Percentiles rank a stretch among this genome's conserved stretches.
Evolutionary conservation across 202 grass and related monocot genomes (phyloP).

Genomic region (Zizania palustris): DNA sequence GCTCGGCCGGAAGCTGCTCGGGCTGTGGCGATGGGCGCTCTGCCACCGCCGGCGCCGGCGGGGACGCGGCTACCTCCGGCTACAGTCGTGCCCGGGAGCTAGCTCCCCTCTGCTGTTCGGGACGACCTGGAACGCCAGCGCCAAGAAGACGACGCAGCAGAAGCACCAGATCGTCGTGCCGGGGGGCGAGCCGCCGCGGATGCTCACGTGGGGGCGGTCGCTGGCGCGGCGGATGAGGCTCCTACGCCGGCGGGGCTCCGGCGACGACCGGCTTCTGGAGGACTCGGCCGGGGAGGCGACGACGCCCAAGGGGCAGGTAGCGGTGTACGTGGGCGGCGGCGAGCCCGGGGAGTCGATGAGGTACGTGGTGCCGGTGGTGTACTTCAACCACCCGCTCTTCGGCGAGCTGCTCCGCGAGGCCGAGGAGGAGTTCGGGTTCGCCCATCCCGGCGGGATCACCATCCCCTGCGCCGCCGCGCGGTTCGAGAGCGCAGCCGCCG

Average conservation of each 20-base stretch:
- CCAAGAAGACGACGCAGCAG: slow-evolving; percentile 26
- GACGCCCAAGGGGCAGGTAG: slow-evolving; percentile 80
- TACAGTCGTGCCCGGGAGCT: slow-evolving; percentile 26
- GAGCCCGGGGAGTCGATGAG: slow-evolving; percentile 59
- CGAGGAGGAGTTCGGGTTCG: slow-evolving; percentile 89
- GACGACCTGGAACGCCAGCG: slow-evolving; percentile 1
- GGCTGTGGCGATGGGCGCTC: slow-evolving; percentile 59
- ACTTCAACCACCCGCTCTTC: slow-evolving; percentile 95
- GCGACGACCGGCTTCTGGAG: slow-evolving; percentile 36
- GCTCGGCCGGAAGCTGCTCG: slow-evolving; percentile 70
- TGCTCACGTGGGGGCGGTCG: slow-evolving; percentile 52
- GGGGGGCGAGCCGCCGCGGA: slow-evolving; percentile 29
- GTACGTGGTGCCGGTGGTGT: slow-evolving; percentile 83
- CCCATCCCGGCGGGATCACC: slow-evolving; percentile 90
- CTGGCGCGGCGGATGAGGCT: slow-evolving; percentile 55
- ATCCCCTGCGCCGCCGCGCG: slow-evolving; percentile 74
- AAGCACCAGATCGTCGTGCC: slow-evolving; percentile 27
- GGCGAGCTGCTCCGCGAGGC: slow-evolving; percentile 89
- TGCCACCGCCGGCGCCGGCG: slow-evolving; percentile 42
- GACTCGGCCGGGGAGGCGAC: slow-evolving; percentile 32
- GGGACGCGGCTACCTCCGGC: slow-evolving; percentile 59
- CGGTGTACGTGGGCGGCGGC: slow-evolving; percentile 73
- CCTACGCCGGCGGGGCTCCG: not conserved
- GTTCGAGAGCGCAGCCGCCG: slow-evolving; percentile 71
- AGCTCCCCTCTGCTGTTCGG: slow-evolving; percentile 15